Conservation (phyloP, 257 asterid genomes). For the Fraxinus anomala region DNA sequence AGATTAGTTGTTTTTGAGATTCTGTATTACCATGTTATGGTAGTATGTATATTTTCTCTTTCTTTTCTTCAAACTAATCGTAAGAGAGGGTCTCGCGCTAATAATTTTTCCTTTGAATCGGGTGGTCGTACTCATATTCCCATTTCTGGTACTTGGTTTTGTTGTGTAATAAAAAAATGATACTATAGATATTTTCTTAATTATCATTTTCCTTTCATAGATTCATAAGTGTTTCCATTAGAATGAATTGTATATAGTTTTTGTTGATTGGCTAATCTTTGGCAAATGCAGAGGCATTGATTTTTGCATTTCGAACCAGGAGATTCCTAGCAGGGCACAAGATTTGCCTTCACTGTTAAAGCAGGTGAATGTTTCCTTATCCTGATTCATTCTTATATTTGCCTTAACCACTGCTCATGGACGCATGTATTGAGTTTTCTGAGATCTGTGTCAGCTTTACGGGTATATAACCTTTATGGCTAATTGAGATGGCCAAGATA, state of each 20-base stretch:
- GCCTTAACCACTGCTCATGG: not conserved
- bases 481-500: constrained; percentile 19
- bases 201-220: not conserved
- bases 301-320: constrained; percentile 63
- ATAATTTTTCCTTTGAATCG: not conserved
- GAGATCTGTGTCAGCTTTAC: not conserved
- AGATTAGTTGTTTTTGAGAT: not conserved
- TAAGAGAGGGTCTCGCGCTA: not conserved
- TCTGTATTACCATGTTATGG: not conserved
- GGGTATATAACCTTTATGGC: not conserved
- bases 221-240: not conserved
- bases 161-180: not conserved
- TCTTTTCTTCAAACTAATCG: not conserved
- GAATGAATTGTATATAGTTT: not conserved
- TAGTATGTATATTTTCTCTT: not conserved
- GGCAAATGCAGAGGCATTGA: constrained; percentile 73
- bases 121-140: not conserved
- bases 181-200: not conserved
- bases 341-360: constrained; percentile 68
- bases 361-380: constrained; percentile 48
- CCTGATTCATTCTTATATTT: constrained; percentile 5
- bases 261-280: not conserved
- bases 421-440: not conserved
- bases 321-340: constrained; percentile 50
- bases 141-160: not conserved